Conservation (phyloP, 2,329 filamentous ascomycete species). For the Davidsoniella virescens region DNA sequence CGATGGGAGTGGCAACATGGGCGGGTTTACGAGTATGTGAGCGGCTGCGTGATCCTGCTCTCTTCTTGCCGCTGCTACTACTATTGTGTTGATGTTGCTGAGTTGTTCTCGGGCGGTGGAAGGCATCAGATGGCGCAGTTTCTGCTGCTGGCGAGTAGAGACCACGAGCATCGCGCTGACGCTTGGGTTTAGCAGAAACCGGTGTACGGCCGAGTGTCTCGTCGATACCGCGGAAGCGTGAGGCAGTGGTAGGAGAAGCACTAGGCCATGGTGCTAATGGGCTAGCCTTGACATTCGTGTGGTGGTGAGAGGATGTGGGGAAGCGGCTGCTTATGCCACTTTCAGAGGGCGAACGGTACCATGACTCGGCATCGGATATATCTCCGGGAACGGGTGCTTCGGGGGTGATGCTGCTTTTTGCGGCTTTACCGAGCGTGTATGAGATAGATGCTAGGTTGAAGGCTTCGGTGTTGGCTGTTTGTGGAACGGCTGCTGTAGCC, state of each 20-base stretch:
- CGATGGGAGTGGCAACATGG: too few species aligned
- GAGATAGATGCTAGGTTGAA: conserved; percentile 12
- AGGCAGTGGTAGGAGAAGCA: not conserved
- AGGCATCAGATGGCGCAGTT: not conserved
- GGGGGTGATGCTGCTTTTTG: conserved; percentile 6
- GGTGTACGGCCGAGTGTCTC: not conserved
- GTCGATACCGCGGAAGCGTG: not conserved
- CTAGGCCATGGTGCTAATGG: not conserved
- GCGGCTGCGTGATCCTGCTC: too few species aligned
- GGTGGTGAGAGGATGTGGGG: not conserved
- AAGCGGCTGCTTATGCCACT: not conserved
- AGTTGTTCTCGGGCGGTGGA: not conserved
- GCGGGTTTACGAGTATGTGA: too few species aligned
- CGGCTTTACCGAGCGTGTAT: conserved; percentile 9
- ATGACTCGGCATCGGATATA: conserved; percentile 1
- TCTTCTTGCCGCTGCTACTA: not conserved
- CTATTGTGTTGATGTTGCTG: not conserved
- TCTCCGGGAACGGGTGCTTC: not conserved
- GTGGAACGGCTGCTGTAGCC: conserved; percentile 9
- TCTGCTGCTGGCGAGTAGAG: not conserved
- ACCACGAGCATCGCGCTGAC: not conserved
- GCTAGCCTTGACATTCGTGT: too few species aligned
- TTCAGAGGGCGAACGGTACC: conserved; percentile 6
- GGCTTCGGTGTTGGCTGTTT: conserved; percentile 12
- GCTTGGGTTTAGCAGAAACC: not conserved